phyloP scores from a whole-genome alignment of 2,329 filamentous ascomycete genomes.

The Neospermospora avenae region DNA sequence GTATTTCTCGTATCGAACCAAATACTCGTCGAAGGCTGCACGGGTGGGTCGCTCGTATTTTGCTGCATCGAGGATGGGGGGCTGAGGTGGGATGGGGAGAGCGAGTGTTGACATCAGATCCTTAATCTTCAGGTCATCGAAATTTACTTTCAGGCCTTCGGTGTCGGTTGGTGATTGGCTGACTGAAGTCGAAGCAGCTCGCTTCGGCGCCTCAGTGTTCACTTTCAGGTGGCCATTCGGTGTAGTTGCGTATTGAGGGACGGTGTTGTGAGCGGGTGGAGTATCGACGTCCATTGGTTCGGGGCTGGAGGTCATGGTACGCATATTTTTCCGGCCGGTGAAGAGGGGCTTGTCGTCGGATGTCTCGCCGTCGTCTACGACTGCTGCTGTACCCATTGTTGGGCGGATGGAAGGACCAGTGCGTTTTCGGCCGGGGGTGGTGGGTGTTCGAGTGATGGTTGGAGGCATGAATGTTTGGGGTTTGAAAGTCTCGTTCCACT shows the following conservation, averaged over 20 bases:
- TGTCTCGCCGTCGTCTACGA: constrained; percentile 28
- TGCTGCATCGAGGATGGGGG: constrained; percentile 44
- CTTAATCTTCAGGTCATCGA: constrained; percentile 40
- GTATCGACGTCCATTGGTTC: constrained; percentile 66
- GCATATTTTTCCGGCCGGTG: constrained; percentile 30
- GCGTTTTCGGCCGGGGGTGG: constrained; percentile 19
- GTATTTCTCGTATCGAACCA: constrained; percentile 52
- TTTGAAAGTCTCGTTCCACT: constrained; percentile 34
- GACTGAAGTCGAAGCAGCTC: constrained; percentile 31
- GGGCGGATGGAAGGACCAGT: constrained; percentile 22
- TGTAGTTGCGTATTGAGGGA: constrained; percentile 49
- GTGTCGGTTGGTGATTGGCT: constrained; percentile 21
- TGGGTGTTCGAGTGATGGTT: constrained; percentile 12
- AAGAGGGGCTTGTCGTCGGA: constrained; percentile 32
- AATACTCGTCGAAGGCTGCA: constrained; percentile 48
- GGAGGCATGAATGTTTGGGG: constrained; percentile 34
- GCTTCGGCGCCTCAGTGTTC: constrained; percentile 50
- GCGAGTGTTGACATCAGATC: constrained; percentile 53
- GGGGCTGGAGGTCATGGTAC: constrained; percentile 39
- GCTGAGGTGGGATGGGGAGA: constrained; percentile 47
- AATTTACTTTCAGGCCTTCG: constrained; percentile 37
- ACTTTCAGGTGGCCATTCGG: constrained; percentile 50
- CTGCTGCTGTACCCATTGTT: constrained; percentile 31
- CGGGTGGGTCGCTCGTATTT: constrained; percentile 41
- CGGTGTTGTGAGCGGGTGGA: constrained; percentile 36